These are phyloP conservation scores for Larix sibirica DNA, from an alignment of 83 land plant species.

Conservation along the genomic window DNA sequence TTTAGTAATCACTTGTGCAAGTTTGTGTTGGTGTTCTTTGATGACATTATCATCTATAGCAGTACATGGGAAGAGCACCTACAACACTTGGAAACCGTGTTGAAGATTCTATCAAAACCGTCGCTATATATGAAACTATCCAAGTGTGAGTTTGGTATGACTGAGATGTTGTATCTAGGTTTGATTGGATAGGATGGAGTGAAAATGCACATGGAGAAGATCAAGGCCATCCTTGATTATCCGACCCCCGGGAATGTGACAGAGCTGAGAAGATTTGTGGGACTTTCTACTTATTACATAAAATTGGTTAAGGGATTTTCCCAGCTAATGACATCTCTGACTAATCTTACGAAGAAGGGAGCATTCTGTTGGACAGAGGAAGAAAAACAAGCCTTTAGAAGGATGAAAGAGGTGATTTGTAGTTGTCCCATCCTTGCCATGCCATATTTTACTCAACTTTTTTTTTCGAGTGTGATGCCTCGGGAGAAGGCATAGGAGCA, in stretches of 20 bases:
- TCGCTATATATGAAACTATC: not conserved
- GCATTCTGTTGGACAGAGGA: not conserved
- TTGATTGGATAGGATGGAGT: not conserved
- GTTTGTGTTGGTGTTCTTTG: too few species aligned
- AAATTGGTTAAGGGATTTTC: not conserved
- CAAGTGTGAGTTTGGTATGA: not conserved
- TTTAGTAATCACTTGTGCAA: too few species aligned
- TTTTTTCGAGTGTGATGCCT: not conserved
- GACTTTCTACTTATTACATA: not conserved
- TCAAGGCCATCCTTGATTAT: not conserved
- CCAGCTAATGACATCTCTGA: not conserved
- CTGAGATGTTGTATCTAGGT: not conserved
- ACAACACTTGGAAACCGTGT: not conserved
- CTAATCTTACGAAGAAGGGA: not conserved
- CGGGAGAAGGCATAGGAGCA: not conserved
- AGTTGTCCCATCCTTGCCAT: not conserved
- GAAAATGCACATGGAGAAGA: not conserved
- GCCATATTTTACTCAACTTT: not conserved
- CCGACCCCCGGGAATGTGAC: not conserved
- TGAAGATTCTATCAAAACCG: not conserved
- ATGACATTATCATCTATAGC: too few species aligned
- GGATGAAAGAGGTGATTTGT: not conserved
- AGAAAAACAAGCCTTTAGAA: not conserved
- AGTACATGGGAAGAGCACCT: too few species aligned
- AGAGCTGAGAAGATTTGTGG: not conserved